phyloP scores from a whole-genome alignment of 2,329 filamentous ascomycete species.

The Rhinocladiella similis region DNA sequence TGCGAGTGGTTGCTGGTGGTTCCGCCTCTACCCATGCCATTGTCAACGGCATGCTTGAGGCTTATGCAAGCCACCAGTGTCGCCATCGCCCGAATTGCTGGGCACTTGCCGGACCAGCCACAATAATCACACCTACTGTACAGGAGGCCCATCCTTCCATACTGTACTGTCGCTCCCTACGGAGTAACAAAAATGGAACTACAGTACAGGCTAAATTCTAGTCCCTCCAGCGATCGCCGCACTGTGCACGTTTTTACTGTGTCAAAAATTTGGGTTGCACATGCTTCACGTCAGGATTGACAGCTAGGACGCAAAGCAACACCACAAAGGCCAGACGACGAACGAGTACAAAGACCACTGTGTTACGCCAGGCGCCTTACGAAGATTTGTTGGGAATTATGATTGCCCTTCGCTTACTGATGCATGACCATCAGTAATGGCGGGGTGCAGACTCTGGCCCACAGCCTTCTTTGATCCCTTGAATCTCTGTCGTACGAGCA shows the following conservation, averaged over 20 bases:
- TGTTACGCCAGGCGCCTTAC: constrained; percentile 4
- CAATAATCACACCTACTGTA: no score
- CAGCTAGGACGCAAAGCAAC: not conserved
- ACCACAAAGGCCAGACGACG: not conserved
- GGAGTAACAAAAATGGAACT: constrained; percentile 1
- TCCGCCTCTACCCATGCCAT: no score
- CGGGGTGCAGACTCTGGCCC: constrained; percentile 7
- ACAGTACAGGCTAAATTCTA: no score
- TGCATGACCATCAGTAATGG: constrained; percentile 9
- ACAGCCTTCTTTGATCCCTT: constrained; percentile 1
- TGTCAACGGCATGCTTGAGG: not conserved
- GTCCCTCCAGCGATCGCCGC: not conserved
- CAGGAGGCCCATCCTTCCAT: no score
- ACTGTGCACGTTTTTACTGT: not conserved
- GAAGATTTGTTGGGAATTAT: constrained; percentile 13
- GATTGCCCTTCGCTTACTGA: constrained; percentile 11
- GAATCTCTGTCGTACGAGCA: no score
- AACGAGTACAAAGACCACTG: no score
- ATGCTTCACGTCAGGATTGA: constrained; percentile 3
- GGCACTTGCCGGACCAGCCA: not conserved
- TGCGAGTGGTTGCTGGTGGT: no score
- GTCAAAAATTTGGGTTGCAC: constrained; percentile 7
- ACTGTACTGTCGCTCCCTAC: no score
- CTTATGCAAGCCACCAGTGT: constrained; percentile 17
- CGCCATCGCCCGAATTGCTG: constrained; percentile 2